phyloP scores from a whole-genome alignment of 2,329 filamentous ascomycete genomes.

The Magnaporthiopsis incrustans region DNA sequence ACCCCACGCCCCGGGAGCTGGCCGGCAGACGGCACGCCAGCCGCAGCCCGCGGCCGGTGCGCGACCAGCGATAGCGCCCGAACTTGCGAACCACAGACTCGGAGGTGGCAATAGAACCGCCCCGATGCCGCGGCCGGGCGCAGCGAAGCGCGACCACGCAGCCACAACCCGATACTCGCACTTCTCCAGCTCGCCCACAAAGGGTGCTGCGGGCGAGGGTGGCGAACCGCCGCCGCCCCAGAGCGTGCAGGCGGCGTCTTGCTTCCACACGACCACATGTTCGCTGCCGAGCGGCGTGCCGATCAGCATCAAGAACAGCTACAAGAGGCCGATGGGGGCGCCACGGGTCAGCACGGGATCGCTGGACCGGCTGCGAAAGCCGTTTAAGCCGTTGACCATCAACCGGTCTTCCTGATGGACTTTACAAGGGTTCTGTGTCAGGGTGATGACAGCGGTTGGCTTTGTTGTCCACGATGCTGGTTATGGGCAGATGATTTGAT shows the following conservation, averaged over 20 bases:
- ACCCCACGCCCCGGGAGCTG: neutral
- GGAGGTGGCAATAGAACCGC: conserved; percentile 20
- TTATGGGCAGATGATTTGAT: neutral
- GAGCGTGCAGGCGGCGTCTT: conserved; percentile 31
- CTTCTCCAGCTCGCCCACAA: conserved; percentile 49
- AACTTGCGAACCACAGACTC: conserved; percentile 33
- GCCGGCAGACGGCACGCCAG: conserved; percentile 9
- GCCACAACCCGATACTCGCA: conserved; percentile 42
- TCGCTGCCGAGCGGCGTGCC: conserved; percentile 24
- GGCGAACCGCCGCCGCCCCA: conserved; percentile 20
- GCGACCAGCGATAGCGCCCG: conserved; percentile 21
- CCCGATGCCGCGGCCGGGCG: conserved; percentile 24
- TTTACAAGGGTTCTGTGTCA: neutral
- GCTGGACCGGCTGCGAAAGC: conserved; percentile 43
- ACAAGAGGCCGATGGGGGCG: conserved; percentile 37
- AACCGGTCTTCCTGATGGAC: conserved; percentile 25
- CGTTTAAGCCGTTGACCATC: conserved; percentile 50
- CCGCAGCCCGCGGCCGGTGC: conserved; percentile 6
- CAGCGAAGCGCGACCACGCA: conserved; percentile 15
- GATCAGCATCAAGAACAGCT: conserved; percentile 9
- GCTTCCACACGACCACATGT: conserved; percentile 45
- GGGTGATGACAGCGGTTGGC: neutral
- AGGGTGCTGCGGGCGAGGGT: conserved; percentile 12
- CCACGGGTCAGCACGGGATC: conserved; percentile 34
- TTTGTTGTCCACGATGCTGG: neutral